Conservation (phyloP, 768 basidiomycete species). For the Suillus paluster region DNA sequence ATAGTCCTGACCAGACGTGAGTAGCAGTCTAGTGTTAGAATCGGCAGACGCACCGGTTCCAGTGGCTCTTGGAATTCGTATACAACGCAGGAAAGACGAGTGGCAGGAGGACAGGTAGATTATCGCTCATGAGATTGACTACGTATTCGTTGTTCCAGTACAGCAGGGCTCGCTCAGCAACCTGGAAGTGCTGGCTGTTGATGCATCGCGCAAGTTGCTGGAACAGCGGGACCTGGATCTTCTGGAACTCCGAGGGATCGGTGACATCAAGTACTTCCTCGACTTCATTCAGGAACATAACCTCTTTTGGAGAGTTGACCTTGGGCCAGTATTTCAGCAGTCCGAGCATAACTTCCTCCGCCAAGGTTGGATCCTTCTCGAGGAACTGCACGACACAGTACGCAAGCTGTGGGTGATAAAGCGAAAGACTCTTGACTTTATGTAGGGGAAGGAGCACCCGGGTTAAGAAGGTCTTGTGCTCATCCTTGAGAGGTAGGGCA, state of each 20-base stretch:
- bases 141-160: conserved; percentile 99
- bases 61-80: conserved; percentile 94
- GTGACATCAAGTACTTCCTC: conserved; percentile 99
- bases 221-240: conserved; percentile 92
- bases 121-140: conserved; percentile 98
- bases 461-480: conserved; percentile 97
- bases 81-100: conserved; percentile 98
- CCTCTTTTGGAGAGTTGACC: conserved; percentile 98
- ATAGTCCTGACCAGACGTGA: conserved; percentile 70
- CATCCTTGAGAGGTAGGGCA: conserved; percentile 95
- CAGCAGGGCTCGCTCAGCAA: conserved; percentile 93
- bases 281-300: conserved; percentile 99
- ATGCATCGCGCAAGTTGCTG: conserved; percentile 95
- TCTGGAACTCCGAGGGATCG: conserved; percentile 94
- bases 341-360: conserved; percentile 95
- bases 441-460: conserved; percentile 94
- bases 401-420: conserved; percentile 98
- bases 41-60: conserved; percentile 82
- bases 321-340: conserved; percentile 99
- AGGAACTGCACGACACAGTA: conserved; percentile 99
- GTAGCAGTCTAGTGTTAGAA: conserved; percentile 14
- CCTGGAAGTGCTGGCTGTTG: conserved; percentile 99
- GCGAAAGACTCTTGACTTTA: conserved; percentile 96
- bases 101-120: conserved; percentile 84
- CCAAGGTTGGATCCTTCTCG: conserved; percentile 91